Base-by-base conservation (phyloP, 768 basidiomycete species). In the Clavulina sp. region DNA sequence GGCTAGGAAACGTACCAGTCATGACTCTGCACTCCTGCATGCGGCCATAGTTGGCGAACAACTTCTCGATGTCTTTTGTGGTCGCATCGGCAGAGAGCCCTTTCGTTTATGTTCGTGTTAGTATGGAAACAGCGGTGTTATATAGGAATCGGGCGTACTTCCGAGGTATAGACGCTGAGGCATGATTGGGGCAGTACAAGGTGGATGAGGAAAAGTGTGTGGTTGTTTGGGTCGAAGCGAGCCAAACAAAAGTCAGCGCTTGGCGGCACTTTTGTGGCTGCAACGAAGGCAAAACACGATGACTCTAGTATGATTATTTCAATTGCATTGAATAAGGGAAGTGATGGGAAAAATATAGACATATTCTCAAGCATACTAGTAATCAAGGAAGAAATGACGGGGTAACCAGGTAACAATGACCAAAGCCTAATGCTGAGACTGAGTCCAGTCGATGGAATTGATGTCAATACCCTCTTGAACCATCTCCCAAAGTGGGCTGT, bases 391-490 rank as follows among this genome's bases (percentile, higher is more conserved):
- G n/a, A n/a, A n/a, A n/a, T n/a, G n/a, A n/a, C 36, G 21, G 36
- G 36, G 36, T 13, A 38, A 13, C 36, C 36, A 13, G 13, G 21
- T 13, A 38, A 38, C 36, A 38, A 38, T 38, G 36, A 49, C 48
- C 18, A 7, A 28, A 43, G 28, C 30, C 68, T 65, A 74, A 57
- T 73, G 72, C 52, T 46, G 43, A 46, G 43, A 46, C 26, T 72
- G 85, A 43, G 85, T 83, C 92, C 92, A 96, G 67, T 96, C 76
- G 63, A 97, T 99, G 18, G 83, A 73, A 62, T 80, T 89, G 59
- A 97, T 76, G 64, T 99, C 95, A 54, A 97, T 92, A 40, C 93
- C 93, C 63, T 97, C 95, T 67, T 95, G 89, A 16, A 97, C 92
- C 92, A 99, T 96, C 69, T 99, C 95, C 93, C 93, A 99, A 50